phyloP scores from a whole-genome alignment of 1,284 basidiomycete species.

The Pisolithus thermaeus region DNA sequence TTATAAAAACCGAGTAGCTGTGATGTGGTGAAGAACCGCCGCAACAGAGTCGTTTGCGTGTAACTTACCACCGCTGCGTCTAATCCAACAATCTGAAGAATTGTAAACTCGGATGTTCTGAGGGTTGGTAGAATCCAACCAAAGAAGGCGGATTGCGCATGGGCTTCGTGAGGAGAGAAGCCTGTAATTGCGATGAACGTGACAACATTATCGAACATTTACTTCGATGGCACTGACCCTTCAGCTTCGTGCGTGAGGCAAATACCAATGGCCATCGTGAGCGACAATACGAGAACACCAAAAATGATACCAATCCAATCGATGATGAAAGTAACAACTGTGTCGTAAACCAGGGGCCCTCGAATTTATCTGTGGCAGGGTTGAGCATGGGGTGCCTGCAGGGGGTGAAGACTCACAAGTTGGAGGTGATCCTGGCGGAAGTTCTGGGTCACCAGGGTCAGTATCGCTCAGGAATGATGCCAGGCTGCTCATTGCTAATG shows the following conservation, averaged over 20 bases:
- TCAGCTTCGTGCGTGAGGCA: slow-evolving; percentile 89
- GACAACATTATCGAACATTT: background rate
- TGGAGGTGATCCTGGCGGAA: slow-evolving; percentile 56
- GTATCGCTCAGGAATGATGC: slow-evolving; percentile 8
- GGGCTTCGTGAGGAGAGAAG: slow-evolving; percentile 87
- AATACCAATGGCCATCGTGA: slow-evolving; percentile 87
- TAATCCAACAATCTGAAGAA: slow-evolving; percentile 94
- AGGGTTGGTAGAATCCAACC: slow-evolving; percentile 95
- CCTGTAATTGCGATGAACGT: slow-evolving; percentile 37
- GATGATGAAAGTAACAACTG: slow-evolving; percentile 76
- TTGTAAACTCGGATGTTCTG: slow-evolving; percentile 83
- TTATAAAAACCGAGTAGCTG: slow-evolving; percentile 94
- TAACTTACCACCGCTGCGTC: slow-evolving; percentile 84
- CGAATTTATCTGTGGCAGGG: slow-evolving; percentile 52
- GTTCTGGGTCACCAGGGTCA: slow-evolving; percentile 23
- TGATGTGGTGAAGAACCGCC: slow-evolving; percentile 1
- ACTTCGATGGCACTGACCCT: slow-evolving; percentile 49
- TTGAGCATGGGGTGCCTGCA: slow-evolving; percentile 3
- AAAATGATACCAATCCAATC: slow-evolving; percentile 77
- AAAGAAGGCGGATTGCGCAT: slow-evolving; percentile 80
- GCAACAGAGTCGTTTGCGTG: slow-evolving; percentile 3
- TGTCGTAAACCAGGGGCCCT: slow-evolving; percentile 91
- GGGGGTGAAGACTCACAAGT: slow-evolving; percentile 35
- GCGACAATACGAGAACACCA: slow-evolving; percentile 85
- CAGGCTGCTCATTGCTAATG: background rate